Evolutionary conservation across 129 eudicot species (phyloP), one percentile per base, ranked within the genome.

Genomic region (Centaurea solstitialis): DNA sequence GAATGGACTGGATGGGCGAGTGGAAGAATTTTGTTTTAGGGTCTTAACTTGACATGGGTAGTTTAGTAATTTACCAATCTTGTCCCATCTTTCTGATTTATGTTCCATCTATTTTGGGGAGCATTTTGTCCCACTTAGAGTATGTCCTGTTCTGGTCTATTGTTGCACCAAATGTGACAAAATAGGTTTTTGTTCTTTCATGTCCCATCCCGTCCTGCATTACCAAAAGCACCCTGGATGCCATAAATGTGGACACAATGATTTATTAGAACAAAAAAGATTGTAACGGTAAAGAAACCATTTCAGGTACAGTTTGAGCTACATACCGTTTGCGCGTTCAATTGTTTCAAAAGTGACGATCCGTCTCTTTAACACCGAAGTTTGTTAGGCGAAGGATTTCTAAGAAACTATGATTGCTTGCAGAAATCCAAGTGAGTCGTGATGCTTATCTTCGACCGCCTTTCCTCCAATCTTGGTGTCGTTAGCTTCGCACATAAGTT

Each of bases 281-380:
- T 9, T 72, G 68, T 68, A 59, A 85, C 40, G 2, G 28, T 80
- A 39, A 76, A 23, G 66, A 78, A 70, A 73, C 41, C 64, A 20
- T 85, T 88, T 78, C 98, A 94, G 98, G 98, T 94, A 92, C 91
- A 94, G 98, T 80, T 78, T 94, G 70, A 94, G 98, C 82, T 94
- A 92, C 83, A 90, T 94, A 77, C 98, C 97, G 13, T 94, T 94
- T 81, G 98, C 98, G 76, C 93, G 93, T 35, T 68, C 91, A 76
- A 45, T 87, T 70, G 93, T 94, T 77, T 92, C 97, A 13, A 85
- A 87, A 68, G 71, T 94, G 82, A 94, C 89, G 9, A 81, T 94
- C 76, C 93, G 97, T 74, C 88, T 94, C 50, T 94, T 90, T 80
- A 97, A 92, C 83, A 94, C 97, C 0, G 98, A 94, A 78, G 84